phyloP scores from a whole-genome alignment of 768 basidiomycete species.

The Cyclocybe aegerita region DNA sequence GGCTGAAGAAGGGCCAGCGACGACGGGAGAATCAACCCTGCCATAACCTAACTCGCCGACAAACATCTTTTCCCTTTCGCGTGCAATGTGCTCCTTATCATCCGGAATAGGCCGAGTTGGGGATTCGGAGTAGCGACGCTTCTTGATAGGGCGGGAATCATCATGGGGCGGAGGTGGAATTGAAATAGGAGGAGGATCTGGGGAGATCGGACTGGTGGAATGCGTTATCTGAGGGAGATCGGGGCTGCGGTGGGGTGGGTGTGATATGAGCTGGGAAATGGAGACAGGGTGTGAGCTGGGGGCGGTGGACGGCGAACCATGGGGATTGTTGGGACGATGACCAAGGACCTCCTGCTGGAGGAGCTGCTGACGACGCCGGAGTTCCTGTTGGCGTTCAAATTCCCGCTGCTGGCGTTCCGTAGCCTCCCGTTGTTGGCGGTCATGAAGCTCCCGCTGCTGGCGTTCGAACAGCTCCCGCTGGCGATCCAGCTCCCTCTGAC shows the following conservation, averaged over 20 bases:
- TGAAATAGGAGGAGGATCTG: conserved; percentile 13
- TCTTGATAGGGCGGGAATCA: conserved; percentile 35
- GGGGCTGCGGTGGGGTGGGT: conserved; percentile 15
- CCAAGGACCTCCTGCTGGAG: conserved; percentile 17
- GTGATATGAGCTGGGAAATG: conserved; percentile 22
- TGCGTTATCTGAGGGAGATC: conserved; percentile 17
- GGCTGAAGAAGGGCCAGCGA: conserved; percentile 17
- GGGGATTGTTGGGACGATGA: conserved; percentile 20
- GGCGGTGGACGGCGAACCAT: conserved; percentile 8
- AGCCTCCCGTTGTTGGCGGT: conserved; percentile 9
- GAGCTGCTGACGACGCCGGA: conserved; percentile 6
- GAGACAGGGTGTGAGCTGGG: conserved; percentile 17
- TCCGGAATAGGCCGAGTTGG: conserved; percentile 25
- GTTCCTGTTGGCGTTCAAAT: conserved; percentile 6
- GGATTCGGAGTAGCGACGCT: conserved; percentile 43
- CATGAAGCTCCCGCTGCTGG: conserved; percentile 4
- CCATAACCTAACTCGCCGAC: conserved; percentile 32
- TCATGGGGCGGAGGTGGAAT: conserved; percentile 14
- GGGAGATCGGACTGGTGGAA: conserved; percentile 13
- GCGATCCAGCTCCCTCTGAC: conserved; percentile 17
- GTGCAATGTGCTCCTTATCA: conserved; percentile 27
- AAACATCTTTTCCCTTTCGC: conserved; percentile 31
- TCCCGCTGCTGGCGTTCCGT: conserved; percentile 11
- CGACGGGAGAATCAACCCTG: conserved; percentile 23
- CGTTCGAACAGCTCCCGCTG: conserved; percentile 15